These are phyloP conservation scores for Cymbidium sinense DNA, from an alignment of 106 monocot species.

Conservation along the genomic window DNA sequence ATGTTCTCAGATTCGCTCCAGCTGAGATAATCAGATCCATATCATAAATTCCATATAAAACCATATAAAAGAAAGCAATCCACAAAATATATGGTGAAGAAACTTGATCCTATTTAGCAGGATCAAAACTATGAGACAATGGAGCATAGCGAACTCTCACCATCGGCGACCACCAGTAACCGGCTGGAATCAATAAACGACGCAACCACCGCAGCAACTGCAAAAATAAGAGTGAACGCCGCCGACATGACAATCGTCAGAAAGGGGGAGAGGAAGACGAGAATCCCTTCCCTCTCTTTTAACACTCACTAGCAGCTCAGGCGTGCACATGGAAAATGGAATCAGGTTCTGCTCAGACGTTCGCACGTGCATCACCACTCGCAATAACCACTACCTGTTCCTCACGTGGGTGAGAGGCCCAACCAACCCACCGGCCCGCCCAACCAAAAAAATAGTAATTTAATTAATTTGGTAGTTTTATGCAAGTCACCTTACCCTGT, in stretches of 20 bases:
- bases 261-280: neutral
- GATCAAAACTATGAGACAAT: neutral
- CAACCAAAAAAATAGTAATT: too few relatives aligned
- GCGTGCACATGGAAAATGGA: too few relatives aligned
- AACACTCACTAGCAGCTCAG: too few relatives aligned
- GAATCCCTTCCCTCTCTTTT: neutral
- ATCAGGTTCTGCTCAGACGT: too few relatives aligned
- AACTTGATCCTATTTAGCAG: neutral
- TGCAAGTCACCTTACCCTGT: too few relatives aligned
- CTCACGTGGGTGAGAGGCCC: too few relatives aligned
- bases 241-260: neutral
- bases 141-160: conserved; percentile 7
- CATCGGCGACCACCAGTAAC: conserved; percentile 28
- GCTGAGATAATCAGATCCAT: neutral
- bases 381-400: too few relatives aligned
- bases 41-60: neutral
- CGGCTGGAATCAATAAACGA: conserved; percentile 1
- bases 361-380: too few relatives aligned
- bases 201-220: conserved; percentile 13
- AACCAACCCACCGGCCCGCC: too few relatives aligned
- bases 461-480: too few relatives aligned
- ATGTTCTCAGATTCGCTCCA: neutral
- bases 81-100: neutral
- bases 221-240: neutral
- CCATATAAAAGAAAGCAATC: neutral